Percentiles rank a stretch among this genome's conserved stretches.
Conservation (phyloP, 352 stramenopile genomes). For the Thalassiosira oceanica region DNA sequence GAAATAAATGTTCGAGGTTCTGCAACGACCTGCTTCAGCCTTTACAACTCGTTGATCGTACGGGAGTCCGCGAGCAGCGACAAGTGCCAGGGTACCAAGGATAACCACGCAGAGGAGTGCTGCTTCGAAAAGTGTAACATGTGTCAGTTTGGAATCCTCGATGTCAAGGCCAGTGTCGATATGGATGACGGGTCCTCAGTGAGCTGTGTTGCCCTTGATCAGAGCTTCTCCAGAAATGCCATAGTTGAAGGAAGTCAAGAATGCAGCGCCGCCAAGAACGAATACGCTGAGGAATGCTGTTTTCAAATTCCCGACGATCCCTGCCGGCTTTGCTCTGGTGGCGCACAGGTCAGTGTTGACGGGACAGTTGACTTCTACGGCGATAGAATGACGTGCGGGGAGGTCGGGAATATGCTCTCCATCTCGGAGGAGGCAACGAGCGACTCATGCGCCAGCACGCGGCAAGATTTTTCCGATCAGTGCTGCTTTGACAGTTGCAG, state of each 20-base stretch:
- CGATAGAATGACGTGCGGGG: slow-evolving; percentile 34
- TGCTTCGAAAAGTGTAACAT: slow-evolving; percentile 61
- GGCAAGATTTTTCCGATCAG: slow-evolving; percentile 23
- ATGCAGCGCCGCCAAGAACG: slow-evolving; percentile 25
- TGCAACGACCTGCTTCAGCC: slow-evolving; percentile 37
- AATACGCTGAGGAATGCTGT: slow-evolving; percentile 43
- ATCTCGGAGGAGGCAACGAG: slow-evolving; percentile 45
- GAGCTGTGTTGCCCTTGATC: slow-evolving; percentile 42
- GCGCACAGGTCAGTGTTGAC: slow-evolving; percentile 33
- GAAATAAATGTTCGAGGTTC: slow-evolving; percentile 33
- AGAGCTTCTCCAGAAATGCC: slow-evolving; percentile 45
- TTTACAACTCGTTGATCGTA: slow-evolving; percentile 59
- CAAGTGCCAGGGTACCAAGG: slow-evolving; percentile 45
- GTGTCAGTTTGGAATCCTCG: slow-evolving; percentile 46
- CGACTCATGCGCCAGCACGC: slow-evolving; percentile 24
- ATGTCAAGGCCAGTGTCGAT: slow-evolving; percentile 35
- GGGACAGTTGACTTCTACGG: slow-evolving; percentile 42
- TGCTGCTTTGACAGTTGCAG: slow-evolving; percentile 48
- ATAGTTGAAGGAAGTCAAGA: slow-evolving; percentile 39
- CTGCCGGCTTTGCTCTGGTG: slow-evolving; percentile 42
- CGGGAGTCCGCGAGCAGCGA: slow-evolving; percentile 44
- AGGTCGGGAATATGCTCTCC: slow-evolving; percentile 49
- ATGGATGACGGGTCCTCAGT: slow-evolving; percentile 29
- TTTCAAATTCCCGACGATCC: slow-evolving; percentile 48
- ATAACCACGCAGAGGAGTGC: slow-evolving; percentile 26